Conservation (phyloP, 176 grass and related monocot genomes). For the Oropetium thomaeum region DNA sequence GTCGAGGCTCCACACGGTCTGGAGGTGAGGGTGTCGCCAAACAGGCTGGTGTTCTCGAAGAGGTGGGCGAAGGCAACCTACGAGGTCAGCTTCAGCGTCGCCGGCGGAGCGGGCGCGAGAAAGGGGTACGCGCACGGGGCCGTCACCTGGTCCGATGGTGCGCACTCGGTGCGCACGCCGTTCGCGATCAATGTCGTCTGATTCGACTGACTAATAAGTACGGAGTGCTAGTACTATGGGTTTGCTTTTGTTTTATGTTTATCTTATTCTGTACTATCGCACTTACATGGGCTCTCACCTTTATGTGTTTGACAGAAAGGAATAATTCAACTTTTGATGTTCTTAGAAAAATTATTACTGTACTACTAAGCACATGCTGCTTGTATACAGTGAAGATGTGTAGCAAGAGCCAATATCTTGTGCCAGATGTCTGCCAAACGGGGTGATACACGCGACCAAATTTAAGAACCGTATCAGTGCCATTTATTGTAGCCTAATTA, state of each 20-base stretch:
- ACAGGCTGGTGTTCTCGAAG: slow-evolving; percentile 54
- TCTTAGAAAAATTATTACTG: neutral
- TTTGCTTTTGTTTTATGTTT: neutral
- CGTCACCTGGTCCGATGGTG: slow-evolving; percentile 84
- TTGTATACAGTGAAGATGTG: too few species aligned
- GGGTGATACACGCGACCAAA: neutral
- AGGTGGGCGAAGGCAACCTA: slow-evolving; percentile 74
- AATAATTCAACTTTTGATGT: neutral
- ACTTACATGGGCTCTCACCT: neutral
- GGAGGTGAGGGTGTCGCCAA: slow-evolving; percentile 57
- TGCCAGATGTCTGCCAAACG: neutral
- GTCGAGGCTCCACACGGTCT: slow-evolving; percentile 56
- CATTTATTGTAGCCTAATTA: neutral
- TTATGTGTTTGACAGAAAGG: neutral
- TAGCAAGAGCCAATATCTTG: neutral
- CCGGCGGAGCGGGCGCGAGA: slow-evolving; percentile 20
- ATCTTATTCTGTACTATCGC: neutral
- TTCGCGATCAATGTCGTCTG: slow-evolving; percentile 81
- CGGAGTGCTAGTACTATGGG: too few species aligned
- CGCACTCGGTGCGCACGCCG: slow-evolving; percentile 67
- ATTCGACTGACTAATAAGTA: neutral
- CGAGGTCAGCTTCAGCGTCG: slow-evolving; percentile 57
- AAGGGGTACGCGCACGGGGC: slow-evolving; percentile 65
- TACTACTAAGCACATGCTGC: too few species aligned
- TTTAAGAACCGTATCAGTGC: neutral